These are phyloP conservation scores for Coprinopsis marcescibilis DNA, from an alignment of 768 basidiomycete genomes.

Conservation along the genomic window DNA sequence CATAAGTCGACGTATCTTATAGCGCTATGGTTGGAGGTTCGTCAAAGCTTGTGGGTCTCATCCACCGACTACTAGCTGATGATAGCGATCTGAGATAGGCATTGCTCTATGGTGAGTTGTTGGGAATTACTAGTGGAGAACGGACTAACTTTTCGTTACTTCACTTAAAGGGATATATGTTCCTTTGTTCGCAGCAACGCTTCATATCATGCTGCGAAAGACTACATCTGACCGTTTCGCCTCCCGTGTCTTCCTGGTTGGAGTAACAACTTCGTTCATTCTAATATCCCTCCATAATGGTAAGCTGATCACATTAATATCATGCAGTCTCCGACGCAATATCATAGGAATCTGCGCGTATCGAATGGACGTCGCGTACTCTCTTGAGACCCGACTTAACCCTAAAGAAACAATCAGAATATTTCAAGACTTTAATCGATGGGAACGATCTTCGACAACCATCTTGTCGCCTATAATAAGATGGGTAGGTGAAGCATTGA, in stretches of 20 bases:
- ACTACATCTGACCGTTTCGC: background rate
- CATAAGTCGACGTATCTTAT: too few relatives aligned
- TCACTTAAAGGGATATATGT: background rate
- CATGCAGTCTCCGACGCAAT: background rate
- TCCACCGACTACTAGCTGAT: too few relatives aligned
- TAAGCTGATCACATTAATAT: background rate
- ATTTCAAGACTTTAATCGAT: background rate
- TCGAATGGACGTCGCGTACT: background rate
- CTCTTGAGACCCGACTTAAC: background rate
- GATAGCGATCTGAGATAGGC: too few relatives aligned
- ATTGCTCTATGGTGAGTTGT: too few relatives aligned
- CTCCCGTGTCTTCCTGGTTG: background rate
- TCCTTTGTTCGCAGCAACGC: background rate
- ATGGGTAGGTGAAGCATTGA: background rate
- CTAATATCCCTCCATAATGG: background rate
- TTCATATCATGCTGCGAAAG: background rate
- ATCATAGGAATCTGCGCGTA: background rate
- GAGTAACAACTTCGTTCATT: background rate
- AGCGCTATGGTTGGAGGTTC: too few relatives aligned
- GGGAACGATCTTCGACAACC: background rate
- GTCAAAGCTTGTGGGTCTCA: too few relatives aligned
- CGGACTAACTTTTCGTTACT: too few relatives aligned
- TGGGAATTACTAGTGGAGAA: too few relatives aligned
- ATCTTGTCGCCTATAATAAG: background rate
- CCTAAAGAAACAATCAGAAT: background rate